A percentile compares a stretch with the other conserved stretches of the same genome.
Conservation (phyloP, 2,329 filamentous ascomycete species). For the Aphanocladium album region DNA sequence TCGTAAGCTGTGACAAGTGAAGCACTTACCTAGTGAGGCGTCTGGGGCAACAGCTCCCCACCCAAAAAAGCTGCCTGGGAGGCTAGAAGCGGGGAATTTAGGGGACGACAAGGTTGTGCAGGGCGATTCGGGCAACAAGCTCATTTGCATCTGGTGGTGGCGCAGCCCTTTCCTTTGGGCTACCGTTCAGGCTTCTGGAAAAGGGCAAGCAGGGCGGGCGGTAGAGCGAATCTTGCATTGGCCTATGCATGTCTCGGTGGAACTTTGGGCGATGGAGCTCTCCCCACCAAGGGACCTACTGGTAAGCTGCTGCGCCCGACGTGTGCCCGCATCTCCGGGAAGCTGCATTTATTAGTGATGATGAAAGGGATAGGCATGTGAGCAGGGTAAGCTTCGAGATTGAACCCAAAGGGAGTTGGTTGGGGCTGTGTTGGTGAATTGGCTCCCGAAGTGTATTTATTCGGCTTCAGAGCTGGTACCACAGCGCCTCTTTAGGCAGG, state of each 20-base stretch:
- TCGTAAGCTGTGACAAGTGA: no score
- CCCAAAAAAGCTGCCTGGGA: no score
- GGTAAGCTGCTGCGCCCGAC: neutral
- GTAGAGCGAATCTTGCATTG: no score
- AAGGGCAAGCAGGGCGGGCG: no score
- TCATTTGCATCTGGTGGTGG: no score
- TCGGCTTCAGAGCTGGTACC: neutral
- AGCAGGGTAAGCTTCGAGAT: neutral
- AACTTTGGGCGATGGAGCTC: no score
- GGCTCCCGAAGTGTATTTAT: neutral
- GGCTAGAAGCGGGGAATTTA: no score
- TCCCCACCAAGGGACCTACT: no score
- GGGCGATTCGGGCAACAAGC: neutral
- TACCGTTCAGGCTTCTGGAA: neutral
- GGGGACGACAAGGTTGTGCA: neutral
- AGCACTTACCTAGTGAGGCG: no score
- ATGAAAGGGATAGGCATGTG: neutral
- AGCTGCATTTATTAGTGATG: neutral
- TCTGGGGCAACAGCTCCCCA: neutral
- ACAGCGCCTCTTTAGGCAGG: neutral
- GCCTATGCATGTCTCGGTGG: neutral
- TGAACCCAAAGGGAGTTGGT: neutral
- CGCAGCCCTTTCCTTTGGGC: neutral
- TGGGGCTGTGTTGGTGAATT: neutral
- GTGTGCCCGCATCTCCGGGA: constrained; percentile 13